Evolutionary conservation across 1,139 yeast genomes (phyloP).

Genomic region (Protomyces lactucae-debilis): DNA sequence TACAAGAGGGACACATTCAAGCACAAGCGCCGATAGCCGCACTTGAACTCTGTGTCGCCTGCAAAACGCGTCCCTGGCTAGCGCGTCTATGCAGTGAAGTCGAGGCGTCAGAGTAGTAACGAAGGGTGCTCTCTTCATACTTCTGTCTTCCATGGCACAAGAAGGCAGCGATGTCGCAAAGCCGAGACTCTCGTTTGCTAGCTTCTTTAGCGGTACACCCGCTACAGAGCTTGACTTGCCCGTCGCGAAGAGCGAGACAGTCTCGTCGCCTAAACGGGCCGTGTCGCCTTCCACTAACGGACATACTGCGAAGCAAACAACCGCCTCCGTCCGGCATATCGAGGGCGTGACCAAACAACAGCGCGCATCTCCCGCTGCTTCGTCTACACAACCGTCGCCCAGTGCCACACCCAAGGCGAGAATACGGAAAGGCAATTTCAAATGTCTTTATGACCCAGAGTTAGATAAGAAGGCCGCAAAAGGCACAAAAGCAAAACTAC

Average conservation of each 20-base stretch:
- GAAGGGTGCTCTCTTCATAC: too few species aligned
- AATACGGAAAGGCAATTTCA: slow-evolving; percentile 15
- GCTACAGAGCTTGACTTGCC: neutral
- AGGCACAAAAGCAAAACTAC: slow-evolving; percentile 17
- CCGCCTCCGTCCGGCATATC: neutral
- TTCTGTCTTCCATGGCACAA: neutral
- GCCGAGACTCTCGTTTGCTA: neutral
- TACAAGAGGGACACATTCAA: neutral
- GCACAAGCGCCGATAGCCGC: too few species aligned
- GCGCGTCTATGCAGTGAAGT: too few species aligned
- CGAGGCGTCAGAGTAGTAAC: too few species aligned
- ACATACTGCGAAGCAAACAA: neutral
- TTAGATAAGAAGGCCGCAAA: slow-evolving; percentile 15
- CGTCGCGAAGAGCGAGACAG: neutral
- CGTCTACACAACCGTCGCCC: neutral
- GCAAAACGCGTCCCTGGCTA: too few species aligned
- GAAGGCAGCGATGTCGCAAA: neutral
- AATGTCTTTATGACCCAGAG: slow-evolving; percentile 30
- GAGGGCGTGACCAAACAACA: neutral
- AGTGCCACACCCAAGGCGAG: neutral
- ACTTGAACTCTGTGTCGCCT: too few species aligned
- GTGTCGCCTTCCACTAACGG: neutral
- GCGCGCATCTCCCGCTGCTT: neutral
- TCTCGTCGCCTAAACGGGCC: neutral
- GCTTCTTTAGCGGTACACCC: neutral